phyloP scores from a whole-genome alignment of 1,284 basidiomycete species.

The Rhodotorula sp. region DNA sequence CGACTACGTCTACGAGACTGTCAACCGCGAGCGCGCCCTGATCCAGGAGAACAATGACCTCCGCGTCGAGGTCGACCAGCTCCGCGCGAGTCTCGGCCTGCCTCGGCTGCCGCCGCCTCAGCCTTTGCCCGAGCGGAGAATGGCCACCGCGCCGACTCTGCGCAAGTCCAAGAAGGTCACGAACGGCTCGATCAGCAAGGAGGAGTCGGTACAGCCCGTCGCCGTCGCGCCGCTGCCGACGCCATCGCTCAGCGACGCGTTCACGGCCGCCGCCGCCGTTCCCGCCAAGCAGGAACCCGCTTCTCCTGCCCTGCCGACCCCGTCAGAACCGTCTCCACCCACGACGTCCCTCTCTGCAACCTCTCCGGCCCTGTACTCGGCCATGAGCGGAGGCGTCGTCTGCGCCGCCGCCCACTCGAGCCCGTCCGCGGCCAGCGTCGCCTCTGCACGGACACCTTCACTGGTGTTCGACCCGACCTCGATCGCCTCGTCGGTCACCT shows the following conservation, averaged over 20 bases:
- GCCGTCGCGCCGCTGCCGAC: neutral
- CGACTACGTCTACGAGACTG: slow-evolving; percentile 43
- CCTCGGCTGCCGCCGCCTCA: slow-evolving; percentile 37
- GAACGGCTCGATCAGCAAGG: neutral
- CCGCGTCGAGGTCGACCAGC: slow-evolving; percentile 41
- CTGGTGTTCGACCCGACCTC: slow-evolving; percentile 4
- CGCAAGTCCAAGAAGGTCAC: slow-evolving; percentile 18
- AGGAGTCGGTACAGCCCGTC: too few relatives aligned
- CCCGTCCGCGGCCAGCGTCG: neutral
- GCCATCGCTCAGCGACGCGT: neutral
- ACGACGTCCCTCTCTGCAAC: neutral
- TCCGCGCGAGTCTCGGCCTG: slow-evolving; percentile 40
- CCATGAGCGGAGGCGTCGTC: neutral
- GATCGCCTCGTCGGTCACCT: neutral
- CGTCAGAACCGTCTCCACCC: slow-evolving; percentile 2
- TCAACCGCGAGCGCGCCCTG: slow-evolving; percentile 40
- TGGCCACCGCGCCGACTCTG: slow-evolving; percentile 23
- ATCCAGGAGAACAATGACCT: slow-evolving; percentile 42
- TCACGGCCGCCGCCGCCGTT: neutral
- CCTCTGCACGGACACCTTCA: slow-evolving; percentile 1
- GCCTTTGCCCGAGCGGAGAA: slow-evolving; percentile 18
- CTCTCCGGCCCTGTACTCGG: neutral
- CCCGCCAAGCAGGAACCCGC: slow-evolving; percentile 2
- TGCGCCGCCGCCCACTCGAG: neutral
- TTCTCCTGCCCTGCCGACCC: neutral